Base-by-base conservation (phyloP, 345 rosid species). In the Aurinia saxatilis region DNA sequence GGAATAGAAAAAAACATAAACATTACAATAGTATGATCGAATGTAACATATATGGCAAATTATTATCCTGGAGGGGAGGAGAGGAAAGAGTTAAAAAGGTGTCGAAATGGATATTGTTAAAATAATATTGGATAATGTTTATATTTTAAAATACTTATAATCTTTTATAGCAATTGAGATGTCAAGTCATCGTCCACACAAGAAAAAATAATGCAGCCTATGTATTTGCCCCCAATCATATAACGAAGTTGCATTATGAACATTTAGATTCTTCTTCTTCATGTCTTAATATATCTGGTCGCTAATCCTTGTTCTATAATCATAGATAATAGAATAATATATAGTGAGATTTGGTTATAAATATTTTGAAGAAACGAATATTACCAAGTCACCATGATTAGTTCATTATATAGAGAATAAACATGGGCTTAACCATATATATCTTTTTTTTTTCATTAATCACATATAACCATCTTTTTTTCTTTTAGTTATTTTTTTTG, bases 161-260 rank as follows among this genome's bases (percentile, higher is more conserved):
- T 50, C 31, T 31, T n/a, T n/a, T 21, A 39, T 48, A 18, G 19
- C 37, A 50, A 67, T 19, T 41, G 59, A 50, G 37, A 58, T 58
- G 52, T 59, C 66, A 67, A 57, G 65, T 58, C 56, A 67, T 50
- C 33, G 7, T 59, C 66, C 66, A 58, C 45, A 25, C 2, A 58
- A 57, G 34, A 33, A 27, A 21, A 64, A 49, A 57, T 39, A 57
- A 48, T 47, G 42, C 41, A 66, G 49, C 17, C 37, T 46, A 8
- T 52, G 21, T 12, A 34, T 10, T 10, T 37, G 10, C 1, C 21
- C n/a, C 41, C 39, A 11, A 66, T n/a, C n/a, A n/a, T 7, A 10
- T 25, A 66, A 55, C 16, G 44, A 33, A 56, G 18, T 41, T 42
- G 50, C 29, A 57, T 41, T 29, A 13, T 21, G 47, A 38, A 39